These are phyloP conservation scores for Verruconis gallopava DNA, from an alignment of 2,329 filamentous ascomycete genomes.

Conservation along the genomic window DNA sequence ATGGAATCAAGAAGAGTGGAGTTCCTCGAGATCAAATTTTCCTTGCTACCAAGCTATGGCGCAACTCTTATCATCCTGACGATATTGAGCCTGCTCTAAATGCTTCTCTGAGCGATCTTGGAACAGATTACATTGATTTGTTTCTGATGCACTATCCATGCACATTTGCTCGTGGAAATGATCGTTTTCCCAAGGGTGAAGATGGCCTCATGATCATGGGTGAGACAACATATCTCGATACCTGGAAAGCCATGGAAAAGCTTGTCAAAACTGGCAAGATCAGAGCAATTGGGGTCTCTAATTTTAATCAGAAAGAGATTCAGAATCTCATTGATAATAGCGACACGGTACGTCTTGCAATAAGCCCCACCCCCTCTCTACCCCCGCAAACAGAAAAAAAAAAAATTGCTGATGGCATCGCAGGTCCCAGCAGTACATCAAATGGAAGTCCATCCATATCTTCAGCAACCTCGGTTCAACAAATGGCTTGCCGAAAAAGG, in stretches of 20 bases:
- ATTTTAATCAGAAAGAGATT: slow-evolving; percentile 70
- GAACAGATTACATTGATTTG: slow-evolving; percentile 47
- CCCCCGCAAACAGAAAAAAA: too few species aligned
- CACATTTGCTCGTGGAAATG: neutral
- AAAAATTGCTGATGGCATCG: slow-evolving; percentile 50
- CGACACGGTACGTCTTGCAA: slow-evolving; percentile 32
- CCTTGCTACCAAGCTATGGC: slow-evolving; percentile 74
- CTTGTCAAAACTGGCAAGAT: slow-evolving; percentile 56
- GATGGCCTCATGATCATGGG: slow-evolving; percentile 4
- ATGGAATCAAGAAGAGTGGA: slow-evolving; percentile 53
- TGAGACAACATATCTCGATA: slow-evolving; percentile 5
- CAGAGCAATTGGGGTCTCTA: slow-evolving; percentile 71
- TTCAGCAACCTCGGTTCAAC: slow-evolving; percentile 35
- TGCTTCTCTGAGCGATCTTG: slow-evolving; percentile 48
- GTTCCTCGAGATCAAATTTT: slow-evolving; percentile 56
- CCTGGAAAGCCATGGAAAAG: slow-evolving; percentile 51
- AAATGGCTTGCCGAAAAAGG: slow-evolving; percentile 45
- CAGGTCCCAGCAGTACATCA: slow-evolving; percentile 62
- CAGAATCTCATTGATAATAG: slow-evolving; percentile 42
- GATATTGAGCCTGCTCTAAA: slow-evolving; percentile 46
- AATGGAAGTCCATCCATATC: slow-evolving; percentile 62
- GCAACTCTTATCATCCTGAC: slow-evolving; percentile 55
- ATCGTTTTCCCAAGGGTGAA: slow-evolving; percentile 1
- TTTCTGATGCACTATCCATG: neutral
- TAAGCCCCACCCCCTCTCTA: too few species aligned